These are phyloP conservation scores for Talaromyces rugulosus DNA, from an alignment of 2,329 filamentous ascomycete genomes.

Conservation along the genomic window DNA sequence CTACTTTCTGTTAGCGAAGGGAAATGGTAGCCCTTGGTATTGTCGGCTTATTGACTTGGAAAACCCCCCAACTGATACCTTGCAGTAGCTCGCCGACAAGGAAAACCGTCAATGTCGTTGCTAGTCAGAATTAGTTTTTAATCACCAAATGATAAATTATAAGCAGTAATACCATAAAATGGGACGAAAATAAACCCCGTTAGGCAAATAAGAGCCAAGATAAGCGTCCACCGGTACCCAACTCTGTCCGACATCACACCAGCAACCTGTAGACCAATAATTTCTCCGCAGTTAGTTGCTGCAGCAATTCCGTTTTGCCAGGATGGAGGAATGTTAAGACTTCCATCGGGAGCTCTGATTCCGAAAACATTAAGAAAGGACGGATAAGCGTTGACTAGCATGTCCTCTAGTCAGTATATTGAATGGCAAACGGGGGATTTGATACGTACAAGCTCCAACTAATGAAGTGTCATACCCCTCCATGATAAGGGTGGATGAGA, in stretches of 20 bases:
- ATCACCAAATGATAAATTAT: background rate
- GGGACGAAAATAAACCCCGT: background rate
- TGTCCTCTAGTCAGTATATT: background rate
- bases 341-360: conserved; percentile 9
- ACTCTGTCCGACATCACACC: conserved; percentile 18
- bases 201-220: conserved; percentile 9
- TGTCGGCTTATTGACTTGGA: conserved; percentile 12
- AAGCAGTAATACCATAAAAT: background rate
- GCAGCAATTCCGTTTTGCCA: conserved; percentile 35
- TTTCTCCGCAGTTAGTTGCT: conserved; percentile 29
- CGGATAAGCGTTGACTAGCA: conserved; percentile 26
- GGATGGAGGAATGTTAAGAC: conserved; percentile 27
- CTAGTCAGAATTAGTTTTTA: conserved; percentile 5
- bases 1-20: background rate
- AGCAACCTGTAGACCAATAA: conserved; percentile 19
- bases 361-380: conserved; percentile 21
- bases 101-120: conserved; percentile 29
- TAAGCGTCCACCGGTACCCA: conserved; percentile 17
- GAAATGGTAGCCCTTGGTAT: too few relatives aligned
- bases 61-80: conserved; percentile 38
- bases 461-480: conserved; percentile 39
- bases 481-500: conserved; percentile 35
- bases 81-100: conserved; percentile 35
- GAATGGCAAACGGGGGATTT: background rate
- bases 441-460: conserved; percentile 19